Percentiles rank a stretch among this genome's conserved stretches.
Conservation (phyloP, 352 stramenopile species). For the Pythium rhizo-oryzae region DNA sequence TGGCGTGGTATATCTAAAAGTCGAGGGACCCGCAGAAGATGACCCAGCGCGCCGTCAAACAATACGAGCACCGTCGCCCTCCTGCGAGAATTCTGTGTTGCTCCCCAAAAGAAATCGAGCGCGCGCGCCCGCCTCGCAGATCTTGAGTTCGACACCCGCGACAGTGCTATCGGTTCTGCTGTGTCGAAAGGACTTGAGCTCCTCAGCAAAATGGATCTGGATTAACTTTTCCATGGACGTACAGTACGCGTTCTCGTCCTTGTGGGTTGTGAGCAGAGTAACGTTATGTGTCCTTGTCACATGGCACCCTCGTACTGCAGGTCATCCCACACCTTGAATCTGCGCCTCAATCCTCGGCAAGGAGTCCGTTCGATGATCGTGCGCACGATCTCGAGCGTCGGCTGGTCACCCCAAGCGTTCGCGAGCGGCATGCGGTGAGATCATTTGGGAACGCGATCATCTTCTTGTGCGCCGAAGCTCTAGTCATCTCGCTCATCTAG, state of each 20-base stretch:
- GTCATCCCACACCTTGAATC: slow-evolving; percentile 99
- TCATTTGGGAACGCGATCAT: slow-evolving; percentile 99
- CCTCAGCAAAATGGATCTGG: slow-evolving; percentile 90
- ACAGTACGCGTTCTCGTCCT: slow-evolving; percentile 96
- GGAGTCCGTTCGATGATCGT: slow-evolving; percentile 98
- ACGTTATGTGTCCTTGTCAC: slow-evolving; percentile 95
- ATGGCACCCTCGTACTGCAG: slow-evolving; percentile 97
- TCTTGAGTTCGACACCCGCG: slow-evolving; percentile 94
- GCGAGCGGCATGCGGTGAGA: slow-evolving; percentile 97
- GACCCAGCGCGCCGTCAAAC: slow-evolving; percentile 97
- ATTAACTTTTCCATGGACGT: slow-evolving; percentile 93
- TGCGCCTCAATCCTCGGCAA: slow-evolving; percentile 97
- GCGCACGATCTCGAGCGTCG: slow-evolving; percentile 97
- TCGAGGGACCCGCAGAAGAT: slow-evolving; percentile 96
- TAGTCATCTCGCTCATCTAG: slow-evolving; percentile 98
- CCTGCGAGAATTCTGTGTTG: slow-evolving; percentile 96
- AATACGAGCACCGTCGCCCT: slow-evolving; percentile 97
- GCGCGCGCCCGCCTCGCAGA: slow-evolving; percentile 95
- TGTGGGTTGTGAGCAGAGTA: slow-evolving; percentile 96
- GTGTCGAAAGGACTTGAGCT: slow-evolving; percentile 69
- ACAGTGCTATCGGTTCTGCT: slow-evolving; percentile 92
- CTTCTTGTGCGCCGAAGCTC: slow-evolving; percentile 98
- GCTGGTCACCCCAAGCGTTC: slow-evolving; percentile 99
- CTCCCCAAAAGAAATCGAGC: slow-evolving; percentile 94
- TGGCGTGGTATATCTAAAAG: slow-evolving; percentile 97